A percentile compares a stretch with the other conserved stretches of the same genome.
Evolutionary conservation across 177 flowering plant species (phyloP).

Genomic region (Telopea speciosissima): DNA sequence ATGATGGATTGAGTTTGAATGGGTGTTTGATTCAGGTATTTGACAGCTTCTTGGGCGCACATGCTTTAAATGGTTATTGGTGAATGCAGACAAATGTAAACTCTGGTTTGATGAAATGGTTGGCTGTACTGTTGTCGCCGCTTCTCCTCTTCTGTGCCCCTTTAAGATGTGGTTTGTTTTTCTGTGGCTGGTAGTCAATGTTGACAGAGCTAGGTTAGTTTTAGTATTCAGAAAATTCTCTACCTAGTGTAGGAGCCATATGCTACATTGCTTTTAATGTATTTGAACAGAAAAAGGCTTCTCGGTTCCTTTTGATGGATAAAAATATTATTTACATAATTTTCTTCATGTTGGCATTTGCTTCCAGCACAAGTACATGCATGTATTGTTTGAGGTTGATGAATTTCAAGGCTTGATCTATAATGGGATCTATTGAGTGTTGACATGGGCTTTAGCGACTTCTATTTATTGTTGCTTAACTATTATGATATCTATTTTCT

Average conservation of each 20-base stretch:
- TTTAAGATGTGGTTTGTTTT: conserved; percentile 12
- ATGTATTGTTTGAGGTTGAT: not conserved
- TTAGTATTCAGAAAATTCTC: not conserved
- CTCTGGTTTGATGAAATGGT: conserved; percentile 58
- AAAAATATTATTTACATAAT: not conserved
- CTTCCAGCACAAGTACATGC: not conserved
- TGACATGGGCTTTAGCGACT: not conserved
- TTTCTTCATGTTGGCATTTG: not conserved
- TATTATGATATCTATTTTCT: not conserved
- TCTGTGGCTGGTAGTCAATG: conserved; percentile 3
- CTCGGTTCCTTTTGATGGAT: not conserved
- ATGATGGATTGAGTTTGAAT: conserved; percentile 42
- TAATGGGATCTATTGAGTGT: not conserved
- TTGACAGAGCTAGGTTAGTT: conserved; percentile 1
- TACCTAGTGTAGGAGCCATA: not conserved
- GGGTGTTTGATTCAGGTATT: conserved; percentile 70
- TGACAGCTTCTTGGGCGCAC: conserved; percentile 69
- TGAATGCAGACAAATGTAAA: conserved; percentile 56
- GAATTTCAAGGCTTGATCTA: not conserved
- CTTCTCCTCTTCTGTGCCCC: conserved; percentile 10
- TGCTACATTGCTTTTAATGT: not conserved
- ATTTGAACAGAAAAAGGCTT: not conserved
- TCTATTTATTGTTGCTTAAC: not conserved
- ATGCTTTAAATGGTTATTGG: conserved; percentile 38
- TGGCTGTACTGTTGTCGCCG: conserved; percentile 35